These are phyloP conservation scores for Colletotrichum sp. DNA, from an alignment of 2,329 filamentous ascomycete genomes.

Conservation along the genomic window DNA sequence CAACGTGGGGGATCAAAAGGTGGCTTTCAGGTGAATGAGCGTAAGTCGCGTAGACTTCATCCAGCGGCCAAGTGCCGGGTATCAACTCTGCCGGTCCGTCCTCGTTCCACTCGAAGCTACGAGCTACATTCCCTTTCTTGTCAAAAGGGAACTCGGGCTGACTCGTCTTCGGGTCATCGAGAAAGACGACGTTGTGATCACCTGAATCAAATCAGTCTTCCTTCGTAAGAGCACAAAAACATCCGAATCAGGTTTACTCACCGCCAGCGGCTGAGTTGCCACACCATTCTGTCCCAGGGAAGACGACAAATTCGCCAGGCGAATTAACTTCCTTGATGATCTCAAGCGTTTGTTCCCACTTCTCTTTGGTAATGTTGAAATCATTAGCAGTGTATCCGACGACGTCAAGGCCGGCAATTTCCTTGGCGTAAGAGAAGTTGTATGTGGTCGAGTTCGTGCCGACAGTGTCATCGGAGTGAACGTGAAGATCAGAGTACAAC, in stretches of 20 bases:
- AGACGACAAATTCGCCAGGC: conserved; percentile 31
- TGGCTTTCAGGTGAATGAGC: conserved; percentile 33
- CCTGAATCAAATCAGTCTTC: conserved; percentile 9
- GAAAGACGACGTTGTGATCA: conserved; percentile 40
- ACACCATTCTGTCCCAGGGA: conserved; percentile 39
- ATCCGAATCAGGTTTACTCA: neutral
- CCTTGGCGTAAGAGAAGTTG: conserved; percentile 40
- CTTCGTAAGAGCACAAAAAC: neutral
- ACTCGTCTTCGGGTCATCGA: conserved; percentile 28
- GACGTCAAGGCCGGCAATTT: conserved; percentile 39
- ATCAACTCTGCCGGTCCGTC: conserved; percentile 33
- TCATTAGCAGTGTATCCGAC: conserved; percentile 43
- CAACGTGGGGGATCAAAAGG: conserved; percentile 40
- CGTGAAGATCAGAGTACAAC: conserved; percentile 38
- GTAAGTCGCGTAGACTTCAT: conserved; percentile 41
- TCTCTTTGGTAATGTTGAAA: conserved; percentile 38
- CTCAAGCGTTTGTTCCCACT: conserved; percentile 33
- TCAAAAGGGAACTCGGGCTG: conserved; percentile 35
- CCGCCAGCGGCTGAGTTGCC: conserved; percentile 37
- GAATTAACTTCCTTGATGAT: conserved; percentile 29
- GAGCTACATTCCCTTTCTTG: conserved; percentile 34
- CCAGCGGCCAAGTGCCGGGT: conserved; percentile 39
- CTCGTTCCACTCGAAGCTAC: conserved; percentile 42
- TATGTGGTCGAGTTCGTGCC: conserved; percentile 38
- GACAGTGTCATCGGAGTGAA: conserved; percentile 42